phyloP scores from a whole-genome alignment of 2,329 filamentous ascomycete species.

The Botrytis hyacinthi region DNA sequence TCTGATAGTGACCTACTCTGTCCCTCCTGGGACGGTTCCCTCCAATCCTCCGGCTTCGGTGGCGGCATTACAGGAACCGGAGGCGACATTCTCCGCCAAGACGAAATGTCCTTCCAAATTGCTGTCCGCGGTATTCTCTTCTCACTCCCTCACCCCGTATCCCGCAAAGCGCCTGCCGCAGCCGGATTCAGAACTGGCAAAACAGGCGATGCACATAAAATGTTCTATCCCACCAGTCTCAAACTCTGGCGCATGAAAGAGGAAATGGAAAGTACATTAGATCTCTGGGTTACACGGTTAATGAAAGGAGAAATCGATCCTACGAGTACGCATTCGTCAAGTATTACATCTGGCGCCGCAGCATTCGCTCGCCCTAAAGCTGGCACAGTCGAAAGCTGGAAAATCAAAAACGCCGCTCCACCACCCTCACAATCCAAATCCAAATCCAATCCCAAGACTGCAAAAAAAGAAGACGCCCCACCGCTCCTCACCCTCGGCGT shows the following conservation, averaged over 20 bases:
- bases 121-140: constrained; percentile 85
- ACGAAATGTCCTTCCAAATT: constrained; percentile 91
- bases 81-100: constrained; percentile 78
- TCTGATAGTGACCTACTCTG: constrained; percentile 86
- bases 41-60: constrained; percentile 57
- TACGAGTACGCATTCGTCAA: constrained; percentile 32
- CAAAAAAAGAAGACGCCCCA: constrained; percentile 30
- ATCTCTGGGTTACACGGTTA: constrained; percentile 63
- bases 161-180: constrained; percentile 52
- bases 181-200: constrained; percentile 35
- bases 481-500: constrained; percentile 57
- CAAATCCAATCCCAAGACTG: not conserved
- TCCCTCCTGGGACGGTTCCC: constrained; percentile 67
- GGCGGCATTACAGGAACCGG: constrained; percentile 53
- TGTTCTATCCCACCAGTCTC: constrained; percentile 87
- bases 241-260: constrained; percentile 82
- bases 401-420: constrained; percentile 19
- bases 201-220: constrained; percentile 69
- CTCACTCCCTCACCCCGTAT: constrained; percentile 81
- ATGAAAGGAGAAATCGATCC: constrained; percentile 51
- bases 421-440: not conserved
- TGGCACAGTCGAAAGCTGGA: constrained; percentile 39
- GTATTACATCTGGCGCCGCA: constrained; percentile 47
- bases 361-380: constrained; percentile 49
- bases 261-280: constrained; percentile 72